phyloP scores from a whole-genome alignment of 1,284 basidiomycete species.

The Sphaerobolus stellatus region DNA sequence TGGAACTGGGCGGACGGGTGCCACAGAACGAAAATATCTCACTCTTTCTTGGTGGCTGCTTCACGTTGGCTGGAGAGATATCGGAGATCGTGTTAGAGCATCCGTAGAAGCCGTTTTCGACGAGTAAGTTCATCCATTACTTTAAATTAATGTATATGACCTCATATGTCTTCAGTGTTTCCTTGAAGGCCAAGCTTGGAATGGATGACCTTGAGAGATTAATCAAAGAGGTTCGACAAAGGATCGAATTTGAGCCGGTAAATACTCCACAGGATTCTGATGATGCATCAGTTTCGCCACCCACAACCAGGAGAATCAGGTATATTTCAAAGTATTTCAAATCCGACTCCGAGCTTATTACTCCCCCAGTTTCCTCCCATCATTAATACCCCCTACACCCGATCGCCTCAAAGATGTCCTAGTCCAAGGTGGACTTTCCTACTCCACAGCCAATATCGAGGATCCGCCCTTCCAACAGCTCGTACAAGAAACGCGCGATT shows the following conservation, averaged over 20 bases:
- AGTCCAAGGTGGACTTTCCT: slow-evolving; percentile 54
- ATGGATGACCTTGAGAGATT: slow-evolving; percentile 67
- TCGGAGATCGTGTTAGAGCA: slow-evolving; percentile 67
- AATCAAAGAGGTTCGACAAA: slow-evolving; percentile 65
- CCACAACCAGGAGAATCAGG: slow-evolving; percentile 3
- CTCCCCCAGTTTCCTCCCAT: slow-evolving; percentile 62
- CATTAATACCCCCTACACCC: slow-evolving; percentile 68
- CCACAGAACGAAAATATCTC: slow-evolving; percentile 75
- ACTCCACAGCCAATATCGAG: slow-evolving; percentile 32
- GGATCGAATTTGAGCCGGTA: slow-evolving; percentile 53
- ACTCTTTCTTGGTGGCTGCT: slow-evolving; percentile 91
- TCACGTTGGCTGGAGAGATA: slow-evolving; percentile 84
- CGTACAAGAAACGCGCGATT: slow-evolving; percentile 65
- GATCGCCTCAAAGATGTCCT: slow-evolving; percentile 70
- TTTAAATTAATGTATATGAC: neutral
- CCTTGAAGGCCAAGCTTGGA: slow-evolving; percentile 72
- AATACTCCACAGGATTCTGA: slow-evolving; percentile 8
- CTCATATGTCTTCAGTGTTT: slow-evolving; percentile 51
- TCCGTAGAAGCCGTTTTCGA: slow-evolving; percentile 82
- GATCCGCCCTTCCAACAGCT: slow-evolving; percentile 62
- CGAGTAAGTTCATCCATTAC: slow-evolving; percentile 50
- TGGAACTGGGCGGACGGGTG: slow-evolving; percentile 34
- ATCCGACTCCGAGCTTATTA: neutral
- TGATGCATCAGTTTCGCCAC: neutral
- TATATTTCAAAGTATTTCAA: too few relatives aligned